A percentile compares a stretch with the other conserved stretches of the same genome.
phyloP scores from a whole-genome alignment of 768 basidiomycete species.

The Tricholoma flavovirens region DNA sequence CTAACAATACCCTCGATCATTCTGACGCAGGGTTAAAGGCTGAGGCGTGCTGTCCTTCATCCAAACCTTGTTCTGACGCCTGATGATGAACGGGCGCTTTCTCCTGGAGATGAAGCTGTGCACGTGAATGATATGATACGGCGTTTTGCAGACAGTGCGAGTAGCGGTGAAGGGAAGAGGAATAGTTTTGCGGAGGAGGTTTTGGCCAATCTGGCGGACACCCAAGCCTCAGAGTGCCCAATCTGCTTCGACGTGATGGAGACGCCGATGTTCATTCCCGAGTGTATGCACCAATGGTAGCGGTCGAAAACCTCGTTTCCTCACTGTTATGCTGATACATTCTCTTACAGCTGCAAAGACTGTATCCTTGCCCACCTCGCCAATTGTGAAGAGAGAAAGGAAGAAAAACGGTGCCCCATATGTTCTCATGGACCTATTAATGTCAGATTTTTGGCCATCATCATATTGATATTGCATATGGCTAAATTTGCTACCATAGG shows the following conservation, averaged over 20 bases:
- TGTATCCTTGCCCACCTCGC: conserved; percentile 76
- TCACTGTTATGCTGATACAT: not conserved
- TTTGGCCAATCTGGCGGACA: conserved; percentile 55
- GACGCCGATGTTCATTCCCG: conserved; percentile 59
- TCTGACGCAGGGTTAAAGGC: not conserved
- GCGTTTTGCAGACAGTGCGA: conserved; percentile 39
- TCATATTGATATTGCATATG: not conserved
- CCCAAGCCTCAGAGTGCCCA: conserved; percentile 59
- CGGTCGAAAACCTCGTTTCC: conserved; percentile 14
- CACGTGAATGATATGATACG: conserved; percentile 58
- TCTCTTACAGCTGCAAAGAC: conserved; percentile 69
- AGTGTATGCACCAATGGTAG: conserved; percentile 75
- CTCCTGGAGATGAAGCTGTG: conserved; percentile 37
- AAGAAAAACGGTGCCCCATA: conserved; percentile 73
- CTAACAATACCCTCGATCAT: not conserved
- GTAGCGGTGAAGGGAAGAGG: conserved; percentile 22
- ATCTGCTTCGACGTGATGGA: conserved; percentile 81
- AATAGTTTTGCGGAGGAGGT: conserved; percentile 59
- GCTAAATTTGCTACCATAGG: conserved; percentile 27
- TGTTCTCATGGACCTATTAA: conserved; percentile 69
- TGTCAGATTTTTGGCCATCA: conserved; percentile 24
- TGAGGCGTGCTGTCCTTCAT: conserved; percentile 86
- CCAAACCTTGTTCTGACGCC: conserved; percentile 71
- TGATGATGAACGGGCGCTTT: conserved; percentile 35
- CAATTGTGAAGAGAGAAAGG: conserved; percentile 60